These are phyloP conservation scores for Vitellaria paradoxa DNA, from an alignment of 179 eudicot species.

Conservation along the genomic window DNA sequence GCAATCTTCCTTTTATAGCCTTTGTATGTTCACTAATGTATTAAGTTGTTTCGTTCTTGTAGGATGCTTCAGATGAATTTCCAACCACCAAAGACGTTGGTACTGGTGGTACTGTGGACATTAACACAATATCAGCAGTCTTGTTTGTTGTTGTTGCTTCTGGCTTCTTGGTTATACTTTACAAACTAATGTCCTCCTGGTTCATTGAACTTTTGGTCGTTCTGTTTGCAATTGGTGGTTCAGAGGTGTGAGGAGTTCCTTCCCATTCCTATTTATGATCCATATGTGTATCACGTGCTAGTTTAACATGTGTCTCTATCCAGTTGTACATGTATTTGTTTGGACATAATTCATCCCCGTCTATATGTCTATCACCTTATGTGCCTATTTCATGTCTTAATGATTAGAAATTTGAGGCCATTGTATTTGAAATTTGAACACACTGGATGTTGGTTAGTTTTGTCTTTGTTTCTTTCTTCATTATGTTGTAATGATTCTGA, in stretches of 20 bases:
- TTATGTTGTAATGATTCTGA: neutral
- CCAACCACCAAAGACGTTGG: conserved; percentile 23
- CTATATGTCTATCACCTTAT: neutral
- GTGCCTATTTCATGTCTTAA: neutral
- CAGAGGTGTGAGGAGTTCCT: conserved; percentile 48
- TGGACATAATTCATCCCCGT: neutral
- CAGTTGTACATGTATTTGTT: neutral
- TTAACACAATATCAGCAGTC: conserved; percentile 65
- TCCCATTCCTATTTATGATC: conserved; percentile 6
- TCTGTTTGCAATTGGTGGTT: conserved; percentile 80
- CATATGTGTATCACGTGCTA: neutral
- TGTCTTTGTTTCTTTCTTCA: neutral
- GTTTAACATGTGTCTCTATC: neutral
- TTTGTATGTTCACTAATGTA: conserved; percentile 1
- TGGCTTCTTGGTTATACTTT: conserved; percentile 65
- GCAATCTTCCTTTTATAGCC: neutral
- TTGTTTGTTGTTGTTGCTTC: conserved; percentile 74
- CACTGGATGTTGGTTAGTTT: neutral
- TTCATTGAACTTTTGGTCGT: conserved; percentile 70
- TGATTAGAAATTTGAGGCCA: neutral
- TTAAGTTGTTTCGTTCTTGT: conserved; percentile 14
- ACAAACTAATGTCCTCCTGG: conserved; percentile 74
- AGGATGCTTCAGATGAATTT: conserved; percentile 67
- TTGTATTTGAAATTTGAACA: conserved; percentile 1
- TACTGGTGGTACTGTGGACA: conserved; percentile 52